Evolutionary conservation across 805 yeast genomes (phyloP).

Genomic region (Candida taoyuanica): DNA sequence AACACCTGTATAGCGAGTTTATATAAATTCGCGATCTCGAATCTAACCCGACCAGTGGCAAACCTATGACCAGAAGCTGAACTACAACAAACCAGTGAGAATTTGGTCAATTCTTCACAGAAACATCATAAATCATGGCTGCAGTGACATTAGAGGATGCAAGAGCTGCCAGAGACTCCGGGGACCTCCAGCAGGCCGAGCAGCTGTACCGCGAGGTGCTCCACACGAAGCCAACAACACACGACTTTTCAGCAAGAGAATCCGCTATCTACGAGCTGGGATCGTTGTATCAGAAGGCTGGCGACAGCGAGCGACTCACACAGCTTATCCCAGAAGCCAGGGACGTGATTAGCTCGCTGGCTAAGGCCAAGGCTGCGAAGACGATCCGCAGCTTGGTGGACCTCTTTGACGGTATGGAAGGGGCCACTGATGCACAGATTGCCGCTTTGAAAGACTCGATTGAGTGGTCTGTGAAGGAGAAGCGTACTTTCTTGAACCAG

Average conservation of each 20-base stretch:
- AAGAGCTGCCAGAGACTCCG: constrained; percentile 44
- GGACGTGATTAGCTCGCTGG: constrained; percentile 67
- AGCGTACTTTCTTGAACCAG: constrained; percentile 85
- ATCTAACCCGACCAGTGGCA: too few relatives aligned
- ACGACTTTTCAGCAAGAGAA: constrained; percentile 26
- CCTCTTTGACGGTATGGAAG: constrained; percentile 58
- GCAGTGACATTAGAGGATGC: constrained; percentile 53
- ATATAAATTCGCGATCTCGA: too few relatives aligned
- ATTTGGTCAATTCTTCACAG: too few relatives aligned
- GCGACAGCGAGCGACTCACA: constrained; percentile 47
- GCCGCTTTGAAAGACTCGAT: constrained; percentile 71
- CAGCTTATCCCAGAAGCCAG: constrained; percentile 65
- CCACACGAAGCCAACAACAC: constrained; percentile 24
- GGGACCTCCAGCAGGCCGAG: constrained; percentile 57
- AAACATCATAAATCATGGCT: neutral
- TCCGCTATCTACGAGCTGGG: constrained; percentile 65
- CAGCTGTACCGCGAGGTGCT: constrained; percentile 50
- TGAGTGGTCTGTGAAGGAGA: constrained; percentile 80
- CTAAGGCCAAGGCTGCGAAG: constrained; percentile 94
- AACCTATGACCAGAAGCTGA: too few relatives aligned
- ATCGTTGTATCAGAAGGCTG: constrained; percentile 50
- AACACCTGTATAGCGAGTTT: too few relatives aligned
- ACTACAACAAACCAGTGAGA: neutral
- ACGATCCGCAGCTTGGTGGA: constrained; percentile 81
- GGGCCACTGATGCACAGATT: constrained; percentile 65